Conservation (phyloP, 2,329 filamentous ascomycete genomes). For the Penicillium sp. region DNA sequence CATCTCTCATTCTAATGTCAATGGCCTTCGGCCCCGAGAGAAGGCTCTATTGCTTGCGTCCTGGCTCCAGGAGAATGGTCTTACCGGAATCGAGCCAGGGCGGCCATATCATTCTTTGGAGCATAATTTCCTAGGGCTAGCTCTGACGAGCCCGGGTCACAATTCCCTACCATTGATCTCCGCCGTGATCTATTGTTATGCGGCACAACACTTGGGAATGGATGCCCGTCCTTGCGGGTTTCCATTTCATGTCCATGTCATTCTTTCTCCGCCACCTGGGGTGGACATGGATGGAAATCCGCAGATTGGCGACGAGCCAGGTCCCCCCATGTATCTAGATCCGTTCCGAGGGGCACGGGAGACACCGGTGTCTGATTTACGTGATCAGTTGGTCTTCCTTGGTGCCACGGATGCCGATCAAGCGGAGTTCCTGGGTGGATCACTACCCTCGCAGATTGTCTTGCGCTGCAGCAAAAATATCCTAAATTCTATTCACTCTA, state of each 20-base stretch:
- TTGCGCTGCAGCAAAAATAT: slow-evolving; percentile 80
- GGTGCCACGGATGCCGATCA: slow-evolving; percentile 42
- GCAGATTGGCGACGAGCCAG: slow-evolving; percentile 18
- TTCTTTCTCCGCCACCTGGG: slow-evolving; percentile 65
- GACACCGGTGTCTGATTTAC: slow-evolving; percentile 61
- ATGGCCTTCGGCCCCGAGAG: slow-evolving; percentile 60
- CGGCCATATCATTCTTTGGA: slow-evolving; percentile 74
- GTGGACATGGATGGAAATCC: slow-evolving; percentile 59
- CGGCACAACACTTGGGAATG: slow-evolving; percentile 74
- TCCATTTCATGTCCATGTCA: slow-evolving; percentile 80
- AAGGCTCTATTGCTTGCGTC: slow-evolving; percentile 68
- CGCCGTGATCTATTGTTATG: slow-evolving; percentile 78
- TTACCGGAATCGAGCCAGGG: slow-evolving; percentile 70
- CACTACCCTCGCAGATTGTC: slow-evolving; percentile 67
- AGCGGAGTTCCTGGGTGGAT: slow-evolving; percentile 62
- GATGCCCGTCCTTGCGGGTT: slow-evolving; percentile 77
- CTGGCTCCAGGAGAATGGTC: slow-evolving; percentile 68
- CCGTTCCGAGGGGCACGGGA: slow-evolving; percentile 73
- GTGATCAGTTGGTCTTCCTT: slow-evolving; percentile 58
- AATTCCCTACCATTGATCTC: slow-evolving; percentile 85
- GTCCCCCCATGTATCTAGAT: slow-evolving; percentile 75
- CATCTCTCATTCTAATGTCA: slow-evolving; percentile 53
- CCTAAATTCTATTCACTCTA: slow-evolving; percentile 65
- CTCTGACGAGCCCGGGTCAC: slow-evolving; percentile 70
- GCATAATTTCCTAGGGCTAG: slow-evolving; percentile 86